These are phyloP conservation scores for Penicillium sclerotigenum DNA, from an alignment of 2,329 filamentous ascomycete species.

Conservation along the genomic window DNA sequence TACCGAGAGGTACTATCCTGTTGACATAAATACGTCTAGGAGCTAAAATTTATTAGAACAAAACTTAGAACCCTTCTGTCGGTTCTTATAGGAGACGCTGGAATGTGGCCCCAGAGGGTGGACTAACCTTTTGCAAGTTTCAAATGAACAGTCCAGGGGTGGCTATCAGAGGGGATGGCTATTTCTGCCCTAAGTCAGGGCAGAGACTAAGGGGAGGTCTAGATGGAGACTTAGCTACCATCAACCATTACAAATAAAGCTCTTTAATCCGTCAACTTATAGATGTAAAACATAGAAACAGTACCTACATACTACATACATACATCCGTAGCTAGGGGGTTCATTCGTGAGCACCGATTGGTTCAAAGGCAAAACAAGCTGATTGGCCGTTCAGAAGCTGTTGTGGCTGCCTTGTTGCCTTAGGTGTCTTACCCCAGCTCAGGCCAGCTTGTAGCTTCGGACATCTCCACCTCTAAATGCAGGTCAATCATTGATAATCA, in stretches of 20 bases:
- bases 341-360: background rate
- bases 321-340: background rate
- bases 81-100: background rate
- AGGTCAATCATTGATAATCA: slow-evolving; percentile 22
- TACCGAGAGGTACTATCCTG: background rate
- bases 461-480: slow-evolving; percentile 26
- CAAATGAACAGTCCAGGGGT: background rate
- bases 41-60: too few species aligned
- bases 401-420: slow-evolving; percentile 20
- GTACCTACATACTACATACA: background rate
- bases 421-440: slow-evolving; percentile 31
- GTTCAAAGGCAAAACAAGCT: background rate
- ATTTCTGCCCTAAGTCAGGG: background rate
- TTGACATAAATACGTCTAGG: background rate
- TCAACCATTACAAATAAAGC: background rate
- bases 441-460: slow-evolving; percentile 36
- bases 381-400: background rate
- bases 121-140: background rate
- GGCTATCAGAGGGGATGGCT: too few species aligned
- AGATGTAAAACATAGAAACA: background rate
- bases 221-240: background rate
- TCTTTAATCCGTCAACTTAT: too few species aligned
- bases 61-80: background rate
- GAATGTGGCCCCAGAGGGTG: background rate
- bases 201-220: background rate